These are phyloP conservation scores for Halophytophthora batemanensis DNA, from an alignment of 352 stramenopile species.

Conservation along the genomic window DNA sequence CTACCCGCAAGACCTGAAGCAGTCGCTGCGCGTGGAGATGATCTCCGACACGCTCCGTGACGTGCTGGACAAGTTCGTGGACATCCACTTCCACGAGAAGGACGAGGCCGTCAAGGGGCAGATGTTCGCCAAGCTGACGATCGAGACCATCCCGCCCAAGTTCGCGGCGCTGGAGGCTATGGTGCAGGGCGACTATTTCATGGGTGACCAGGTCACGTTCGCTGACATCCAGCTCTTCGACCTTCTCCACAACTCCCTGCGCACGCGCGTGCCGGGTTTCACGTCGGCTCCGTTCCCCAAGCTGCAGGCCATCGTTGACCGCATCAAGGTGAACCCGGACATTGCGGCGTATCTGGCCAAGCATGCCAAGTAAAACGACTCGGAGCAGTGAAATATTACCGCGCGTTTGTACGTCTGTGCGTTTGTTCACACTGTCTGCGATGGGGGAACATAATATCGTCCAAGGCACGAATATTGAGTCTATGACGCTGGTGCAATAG, in stretches of 20 bases:
- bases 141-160: slow-evolving; percentile 18
- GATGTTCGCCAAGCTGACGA: slow-evolving; percentile 32
- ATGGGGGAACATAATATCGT: too few relatives aligned
- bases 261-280: slow-evolving; percentile 18
- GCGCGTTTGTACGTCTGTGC: background rate
- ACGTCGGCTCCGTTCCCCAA: slow-evolving; percentile 33
- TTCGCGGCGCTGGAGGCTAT: slow-evolving; percentile 23
- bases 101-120: slow-evolving; percentile 33
- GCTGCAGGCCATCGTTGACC: slow-evolving; percentile 27
- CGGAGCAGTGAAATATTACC: background rate
- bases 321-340: slow-evolving; percentile 30
- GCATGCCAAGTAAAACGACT: slow-evolving; percentile 2
- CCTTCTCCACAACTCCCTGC: slow-evolving; percentile 32
- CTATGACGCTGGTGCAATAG: too few relatives aligned
- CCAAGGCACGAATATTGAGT: too few relatives aligned
- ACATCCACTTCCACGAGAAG: slow-evolving; percentile 27
- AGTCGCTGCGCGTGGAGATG: slow-evolving; percentile 43
- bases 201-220: slow-evolving; percentile 28
- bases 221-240: slow-evolving; percentile 50
- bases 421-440: too few relatives aligned
- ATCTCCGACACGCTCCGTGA: slow-evolving; percentile 37
- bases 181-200: slow-evolving; percentile 36
- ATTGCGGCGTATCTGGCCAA: slow-evolving; percentile 35
- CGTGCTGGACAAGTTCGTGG: slow-evolving; percentile 17
- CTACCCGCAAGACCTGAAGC: slow-evolving; percentile 37